Evolutionary conservation across 1,139 yeast species (phyloP).

Genomic region (Pneumocystis carinii): DNA sequence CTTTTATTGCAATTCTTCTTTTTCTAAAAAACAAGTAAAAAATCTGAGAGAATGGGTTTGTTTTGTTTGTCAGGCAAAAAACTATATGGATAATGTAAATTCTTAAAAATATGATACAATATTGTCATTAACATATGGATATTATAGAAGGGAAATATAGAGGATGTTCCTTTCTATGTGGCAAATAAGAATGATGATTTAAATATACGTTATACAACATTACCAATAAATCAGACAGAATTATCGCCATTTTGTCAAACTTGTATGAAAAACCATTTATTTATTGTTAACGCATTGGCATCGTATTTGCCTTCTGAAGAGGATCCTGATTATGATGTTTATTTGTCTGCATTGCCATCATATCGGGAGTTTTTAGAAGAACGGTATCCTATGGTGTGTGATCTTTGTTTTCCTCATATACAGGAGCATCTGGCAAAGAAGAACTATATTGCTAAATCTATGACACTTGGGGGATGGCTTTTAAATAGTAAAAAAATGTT

Average conservation of each 20-base stretch:
- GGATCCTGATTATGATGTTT: conserved; percentile 13
- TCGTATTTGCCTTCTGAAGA: conserved; percentile 13
- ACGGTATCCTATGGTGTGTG: conserved; percentile 14
- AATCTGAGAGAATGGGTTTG: conserved; percentile 12
- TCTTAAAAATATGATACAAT: neutral
- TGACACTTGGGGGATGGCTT: conserved; percentile 14
- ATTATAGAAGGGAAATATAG: conserved; percentile 4
- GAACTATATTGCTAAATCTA: conserved; percentile 15
- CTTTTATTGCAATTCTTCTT: conserved; percentile 3
- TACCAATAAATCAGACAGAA: neutral
- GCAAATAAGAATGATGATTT: conserved; percentile 1
- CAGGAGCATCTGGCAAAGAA: conserved; percentile 12
- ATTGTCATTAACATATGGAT: neutral
- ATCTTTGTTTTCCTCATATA: conserved; percentile 12
- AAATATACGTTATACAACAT: neutral
- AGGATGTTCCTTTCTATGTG: conserved; percentile 8
- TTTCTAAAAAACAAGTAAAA: neutral
- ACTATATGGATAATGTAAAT: conserved; percentile 9
- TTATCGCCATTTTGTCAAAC: conserved; percentile 14
- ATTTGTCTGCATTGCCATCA: conserved; percentile 7
- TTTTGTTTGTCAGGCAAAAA: conserved; percentile 13
- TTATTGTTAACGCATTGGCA: conserved; percentile 14
- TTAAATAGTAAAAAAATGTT: neutral
- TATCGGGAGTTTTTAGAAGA: conserved; percentile 13
- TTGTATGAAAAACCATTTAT: conserved; percentile 15